Evolutionary conservation across 1,284 basidiomycete genomes (phyloP), one percentile per base, ranked within the genome.

Genomic region (Microbotryum scabiosae): DNA sequence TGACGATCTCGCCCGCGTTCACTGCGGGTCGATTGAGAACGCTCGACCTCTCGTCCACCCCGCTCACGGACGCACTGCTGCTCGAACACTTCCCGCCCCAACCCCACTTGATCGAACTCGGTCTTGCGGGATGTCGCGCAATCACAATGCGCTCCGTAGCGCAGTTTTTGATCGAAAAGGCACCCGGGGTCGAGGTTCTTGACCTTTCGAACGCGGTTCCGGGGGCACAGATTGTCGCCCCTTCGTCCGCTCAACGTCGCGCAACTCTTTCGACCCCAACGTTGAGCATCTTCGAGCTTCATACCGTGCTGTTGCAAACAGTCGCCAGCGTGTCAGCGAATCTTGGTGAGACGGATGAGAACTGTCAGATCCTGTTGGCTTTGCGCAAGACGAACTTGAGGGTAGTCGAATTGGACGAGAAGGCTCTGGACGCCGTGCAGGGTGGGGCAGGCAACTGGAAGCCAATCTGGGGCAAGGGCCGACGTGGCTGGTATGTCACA

Each of bases 401-500:
- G 14, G 89, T 97, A 32, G 82, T 97, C 60, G 94, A 97, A 75
- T 78, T 97, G 21, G 84, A 86, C 28, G 81, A 83, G n/a, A 79
- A 83, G 4, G 81, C 89, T 67, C 80, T 97, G 7, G 79, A 82
- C 53, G 81, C 81, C 9, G 79, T 93, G 1, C 84, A 86, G 9
- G 81, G 82, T 1, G 91, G 91, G 5, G 86, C 85, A 0, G 85
- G 84, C 1, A 76, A 76, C 45, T 98, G 94, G 94, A 83, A 86
- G 61, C 87, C 90, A 61, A 81, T 97, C 45, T 81, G 84, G 68
- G 92, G 89, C 71, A 93, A 96, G 72, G 94, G 94, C 3, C 85
- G 91, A 0, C 78, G 94, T 48, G 93, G 91, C 2, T 98, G 94
- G 92, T 96, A 93, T 71, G 90, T 94, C 59, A 89, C 96, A 73